Evolutionary conservation across 1,139 yeast species (phyloP).

Genomic region (Zygosaccharomyces sapae): DNA sequence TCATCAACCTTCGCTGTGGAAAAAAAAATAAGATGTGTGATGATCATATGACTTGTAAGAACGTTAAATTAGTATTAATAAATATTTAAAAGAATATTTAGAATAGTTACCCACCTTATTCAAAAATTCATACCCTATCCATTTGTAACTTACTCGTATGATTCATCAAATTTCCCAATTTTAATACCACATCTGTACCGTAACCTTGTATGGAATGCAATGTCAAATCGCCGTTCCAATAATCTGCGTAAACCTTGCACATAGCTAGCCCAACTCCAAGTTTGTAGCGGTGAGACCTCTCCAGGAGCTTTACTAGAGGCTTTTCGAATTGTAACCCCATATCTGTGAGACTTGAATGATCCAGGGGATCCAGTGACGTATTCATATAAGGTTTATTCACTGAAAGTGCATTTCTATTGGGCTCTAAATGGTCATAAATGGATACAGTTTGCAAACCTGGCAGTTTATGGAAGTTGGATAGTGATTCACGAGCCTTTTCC

Average conservation of each 20-base stretch:
- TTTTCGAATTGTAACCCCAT: conserved; percentile 35
- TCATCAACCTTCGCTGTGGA: not conserved
- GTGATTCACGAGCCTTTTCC: conserved; percentile 50
- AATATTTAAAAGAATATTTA: not conserved
- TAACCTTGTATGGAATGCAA: conserved; percentile 84
- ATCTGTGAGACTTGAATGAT: conserved; percentile 31
- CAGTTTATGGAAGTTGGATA: conserved; percentile 61
- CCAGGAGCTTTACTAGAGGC: conserved; percentile 52
- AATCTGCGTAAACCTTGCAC: conserved; percentile 88
- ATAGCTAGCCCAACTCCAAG: conserved; percentile 87
- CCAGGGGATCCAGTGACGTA: conserved; percentile 41
- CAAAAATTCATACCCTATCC: conserved; percentile 55
- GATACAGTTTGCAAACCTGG: conserved; percentile 49
- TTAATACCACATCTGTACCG: conserved; percentile 83
- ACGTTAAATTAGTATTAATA: not conserved
- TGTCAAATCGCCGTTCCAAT: conserved; percentile 88
- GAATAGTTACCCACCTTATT: no score
- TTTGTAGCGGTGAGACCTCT: conserved; percentile 68
- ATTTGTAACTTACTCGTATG: conserved; percentile 61
- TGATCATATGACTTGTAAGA: conserved; percentile 10
- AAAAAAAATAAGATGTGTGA: not conserved
- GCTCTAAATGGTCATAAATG: conserved; percentile 31
- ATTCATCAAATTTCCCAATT: conserved; percentile 71
- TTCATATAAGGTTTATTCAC: conserved; percentile 25
- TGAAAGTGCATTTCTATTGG: conserved; percentile 7